Evolutionary conservation across 768 basidiomycete species (phyloP).

Genomic region (Termitomyces sp.): DNA sequence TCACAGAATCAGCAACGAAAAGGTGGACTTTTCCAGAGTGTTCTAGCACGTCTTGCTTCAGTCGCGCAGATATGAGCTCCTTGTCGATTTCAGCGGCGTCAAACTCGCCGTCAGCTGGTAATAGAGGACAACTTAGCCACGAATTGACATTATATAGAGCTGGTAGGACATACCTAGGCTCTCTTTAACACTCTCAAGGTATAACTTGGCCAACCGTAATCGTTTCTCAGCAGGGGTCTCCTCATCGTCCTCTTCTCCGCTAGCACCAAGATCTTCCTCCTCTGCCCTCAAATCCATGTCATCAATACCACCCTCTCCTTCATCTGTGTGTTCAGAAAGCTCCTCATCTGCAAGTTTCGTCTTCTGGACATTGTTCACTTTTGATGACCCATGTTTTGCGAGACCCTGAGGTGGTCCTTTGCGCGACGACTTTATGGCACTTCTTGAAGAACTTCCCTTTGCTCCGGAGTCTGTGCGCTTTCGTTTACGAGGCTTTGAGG

Average conservation of each 20-base stretch:
- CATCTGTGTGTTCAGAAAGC: slow-evolving; percentile 60
- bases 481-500: slow-evolving; percentile 57
- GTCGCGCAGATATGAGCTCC: slow-evolving; percentile 84
- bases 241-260: slow-evolving; percentile 80
- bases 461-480: slow-evolving; percentile 43
- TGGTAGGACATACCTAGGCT: slow-evolving; percentile 52
- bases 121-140: neutral
- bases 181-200: slow-evolving; percentile 82
- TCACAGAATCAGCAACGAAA: slow-evolving; percentile 71
- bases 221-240: slow-evolving; percentile 95
- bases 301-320: slow-evolving; percentile 54
- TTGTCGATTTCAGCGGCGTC: slow-evolving; percentile 96
- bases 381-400: slow-evolving; percentile 25
- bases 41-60: slow-evolving; percentile 90
- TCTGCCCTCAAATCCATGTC: slow-evolving; percentile 68
- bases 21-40: slow-evolving; percentile 86
- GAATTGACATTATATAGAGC: neutral
- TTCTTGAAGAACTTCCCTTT: slow-evolving; percentile 21
- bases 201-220: slow-evolving; percentile 84
- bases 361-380: slow-evolving; percentile 22
- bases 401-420: slow-evolving; percentile 19
- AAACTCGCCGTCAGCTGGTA: slow-evolving; percentile 78
- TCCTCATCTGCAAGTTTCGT: slow-evolving; percentile 55
- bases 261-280: slow-evolving; percentile 46
- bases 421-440: slow-evolving; percentile 23